Base-by-base conservation (phyloP, 345 rosid genomes). In the Acer yangbiense region DNA sequence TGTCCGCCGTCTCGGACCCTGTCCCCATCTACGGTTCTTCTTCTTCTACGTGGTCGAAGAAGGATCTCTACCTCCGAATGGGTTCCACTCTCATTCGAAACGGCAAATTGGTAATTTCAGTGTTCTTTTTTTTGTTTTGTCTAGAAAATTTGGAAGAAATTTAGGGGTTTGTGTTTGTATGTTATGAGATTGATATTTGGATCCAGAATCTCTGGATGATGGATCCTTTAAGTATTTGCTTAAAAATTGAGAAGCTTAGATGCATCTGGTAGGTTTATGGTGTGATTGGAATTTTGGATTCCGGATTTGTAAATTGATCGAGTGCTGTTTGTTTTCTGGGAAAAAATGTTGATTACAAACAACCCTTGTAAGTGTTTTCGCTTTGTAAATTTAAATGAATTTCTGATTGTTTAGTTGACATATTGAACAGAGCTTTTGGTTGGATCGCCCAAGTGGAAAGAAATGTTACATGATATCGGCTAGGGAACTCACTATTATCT, bases 21-120 rank as follows among this genome's bases (percentile, higher is more conserved):
- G 39, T 35, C 35, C 9, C 41, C 25, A 17, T n/a, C 50, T 60
- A 18, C 7, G 12, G 3, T 52, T 23, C 16, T 46, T n/a, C 29
- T 50, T 39, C 39, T 17, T 3, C 60, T 54, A 9, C 60, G 6
- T 13, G 39, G 16, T 85, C 93, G 63, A 87, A 85, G 79, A 94
- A 92, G 65, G 82, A 85, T 35, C 78, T 89, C n/a, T 90, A 76
- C 80, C 39, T 86, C 68, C 46, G 72, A 39, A 83, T 87, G 10
- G 86, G 89, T 62, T 43, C 64, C 20, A 50, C 73, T 70, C 84
- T 90, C n/a, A 78, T 94, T 75, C 87, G 91, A 5, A 27, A 80
- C 0, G 96, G 90, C 20, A 84, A 77, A 65, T 87, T 77, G 98
- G 97, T 94, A 68, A 62, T 18, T 43, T 23, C 1, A 9, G 9